Evolutionary conservation across 2,329 filamentous ascomycete species (phyloP).

Genomic region (Colletotrichum sp.): DNA sequence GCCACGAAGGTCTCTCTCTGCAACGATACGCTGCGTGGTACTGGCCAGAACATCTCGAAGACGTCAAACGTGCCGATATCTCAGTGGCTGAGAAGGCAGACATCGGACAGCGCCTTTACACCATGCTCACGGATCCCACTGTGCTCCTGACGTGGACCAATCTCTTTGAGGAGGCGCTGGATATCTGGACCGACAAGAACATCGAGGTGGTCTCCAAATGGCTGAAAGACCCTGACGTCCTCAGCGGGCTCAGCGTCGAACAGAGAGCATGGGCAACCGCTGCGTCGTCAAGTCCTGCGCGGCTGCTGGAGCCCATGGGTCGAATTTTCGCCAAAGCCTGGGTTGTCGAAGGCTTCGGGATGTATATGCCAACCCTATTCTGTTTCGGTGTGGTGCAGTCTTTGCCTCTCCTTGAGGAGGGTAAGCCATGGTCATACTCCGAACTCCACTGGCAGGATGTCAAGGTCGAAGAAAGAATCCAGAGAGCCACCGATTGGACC

Average conservation of each 20-base stretch:
- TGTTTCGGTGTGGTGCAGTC: slow-evolving; percentile 50
- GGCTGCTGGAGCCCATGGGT: slow-evolving; percentile 42
- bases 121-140: slow-evolving; percentile 41
- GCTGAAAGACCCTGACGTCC: slow-evolving; percentile 38
- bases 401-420: slow-evolving; percentile 42
- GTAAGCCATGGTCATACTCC: slow-evolving; percentile 40
- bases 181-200: slow-evolving; percentile 44
- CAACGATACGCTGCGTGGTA: slow-evolving; percentile 47
- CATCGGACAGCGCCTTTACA: slow-evolving; percentile 36
- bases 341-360: slow-evolving; percentile 37
- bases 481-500: slow-evolving; percentile 41
- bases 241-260: slow-evolving; percentile 31
- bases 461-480: slow-evolving; percentile 36
- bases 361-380: slow-evolving; percentile 43
- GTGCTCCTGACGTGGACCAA: slow-evolving; percentile 45
- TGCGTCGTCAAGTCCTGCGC: slow-evolving; percentile 28
- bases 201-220: slow-evolving; percentile 39
- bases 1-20: slow-evolving; percentile 23
- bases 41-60: slow-evolving; percentile 47
- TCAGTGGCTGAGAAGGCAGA: slow-evolving; percentile 32
- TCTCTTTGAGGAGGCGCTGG: slow-evolving; percentile 46
- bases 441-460: slow-evolving; percentile 41
- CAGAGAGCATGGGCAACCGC: slow-evolving; percentile 34
- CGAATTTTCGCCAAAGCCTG: slow-evolving; percentile 42
- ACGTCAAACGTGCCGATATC: slow-evolving; percentile 33